phyloP scores from a whole-genome alignment of 805 yeast genomes.

The Kodamaea kaohsiungensis region DNA sequence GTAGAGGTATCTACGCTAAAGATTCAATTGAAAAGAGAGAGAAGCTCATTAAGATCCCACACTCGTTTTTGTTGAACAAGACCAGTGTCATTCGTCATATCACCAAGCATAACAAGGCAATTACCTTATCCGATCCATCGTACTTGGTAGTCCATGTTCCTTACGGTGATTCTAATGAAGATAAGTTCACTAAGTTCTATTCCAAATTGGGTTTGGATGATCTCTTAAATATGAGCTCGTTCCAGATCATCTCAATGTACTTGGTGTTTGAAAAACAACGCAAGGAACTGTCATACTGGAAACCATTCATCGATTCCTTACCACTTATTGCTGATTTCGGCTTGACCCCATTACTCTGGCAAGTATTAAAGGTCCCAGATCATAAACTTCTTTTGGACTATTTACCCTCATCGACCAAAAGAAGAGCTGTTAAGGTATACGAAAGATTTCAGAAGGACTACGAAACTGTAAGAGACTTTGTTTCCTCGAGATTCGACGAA shows the following conservation, averaged over 20 bases:
- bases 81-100: slow-evolving; percentile 47
- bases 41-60: slow-evolving; percentile 56
- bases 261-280: slow-evolving; percentile 46
- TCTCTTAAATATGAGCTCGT: slow-evolving; percentile 51
- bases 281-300: slow-evolving; percentile 55
- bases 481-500: slow-evolving; percentile 15
- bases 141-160: slow-evolving; percentile 27
- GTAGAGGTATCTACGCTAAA: slow-evolving; percentile 62
- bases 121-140: slow-evolving; percentile 25
- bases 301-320: slow-evolving; percentile 63
- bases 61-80: slow-evolving; percentile 57
- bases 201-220: slow-evolving; percentile 27
- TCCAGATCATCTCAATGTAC: slow-evolving; percentile 58
- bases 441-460: slow-evolving; percentile 49
- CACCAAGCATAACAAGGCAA: slow-evolving; percentile 41
- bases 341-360: slow-evolving; percentile 67
- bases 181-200: slow-evolving; percentile 34
- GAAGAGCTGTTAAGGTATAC: slow-evolving; percentile 43
- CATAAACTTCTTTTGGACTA: slow-evolving; percentile 28
- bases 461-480: slow-evolving; percentile 28
- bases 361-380: slow-evolving; percentile 27
- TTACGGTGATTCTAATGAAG: slow-evolving; percentile 14
- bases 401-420: slow-evolving; percentile 47
- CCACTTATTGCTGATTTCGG: slow-evolving; percentile 58
- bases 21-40: slow-evolving; percentile 40